phyloP scores from a whole-genome alignment of 139 green algal genomes.

The Micromonas commoda region DNA sequence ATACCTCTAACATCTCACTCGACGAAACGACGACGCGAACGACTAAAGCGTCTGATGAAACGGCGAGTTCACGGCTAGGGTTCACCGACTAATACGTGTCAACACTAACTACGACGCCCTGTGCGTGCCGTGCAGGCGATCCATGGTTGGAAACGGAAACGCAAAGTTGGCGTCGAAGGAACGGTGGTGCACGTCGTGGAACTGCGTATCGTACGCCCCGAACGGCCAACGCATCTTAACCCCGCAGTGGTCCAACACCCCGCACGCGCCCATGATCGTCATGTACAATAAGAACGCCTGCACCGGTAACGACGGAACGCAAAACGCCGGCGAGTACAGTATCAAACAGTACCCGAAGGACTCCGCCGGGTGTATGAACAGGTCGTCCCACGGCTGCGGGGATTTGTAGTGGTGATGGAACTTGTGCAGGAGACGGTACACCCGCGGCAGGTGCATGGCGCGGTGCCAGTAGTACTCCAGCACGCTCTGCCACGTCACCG shows the following conservation, averaged over 20 bases:
- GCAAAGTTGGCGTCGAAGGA: slow-evolving; percentile 26
- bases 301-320: not conserved
- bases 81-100: not conserved
- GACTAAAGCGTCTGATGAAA: not conserved
- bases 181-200: slow-evolving; percentile 23
- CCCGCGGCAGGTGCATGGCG: not conserved
- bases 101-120: not conserved
- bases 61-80: not conserved
- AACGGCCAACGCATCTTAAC: slow-evolving; percentile 14
- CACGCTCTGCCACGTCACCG: not conserved
- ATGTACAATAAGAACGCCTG: slow-evolving; percentile 23
- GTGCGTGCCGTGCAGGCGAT: slow-evolving; percentile 11
- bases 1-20: too few species aligned
- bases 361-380: slow-evolving; percentile 32
- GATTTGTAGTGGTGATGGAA: slow-evolving; percentile 22
- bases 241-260: slow-evolving; percentile 26
- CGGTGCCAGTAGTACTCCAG: slow-evolving; percentile 32
- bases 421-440: slow-evolving; percentile 24
- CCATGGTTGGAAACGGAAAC: slow-evolving; percentile 27
- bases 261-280: slow-evolving; percentile 20
- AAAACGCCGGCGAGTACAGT: slow-evolving; percentile 30
- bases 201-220: slow-evolving; percentile 13
- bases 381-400: slow-evolving; percentile 13
- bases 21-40: too few species aligned
- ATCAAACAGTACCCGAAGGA: slow-evolving; percentile 29